Base-by-base conservation (phyloP, 176 grass and related monocot genomes). In the Zea luxurians region DNA sequence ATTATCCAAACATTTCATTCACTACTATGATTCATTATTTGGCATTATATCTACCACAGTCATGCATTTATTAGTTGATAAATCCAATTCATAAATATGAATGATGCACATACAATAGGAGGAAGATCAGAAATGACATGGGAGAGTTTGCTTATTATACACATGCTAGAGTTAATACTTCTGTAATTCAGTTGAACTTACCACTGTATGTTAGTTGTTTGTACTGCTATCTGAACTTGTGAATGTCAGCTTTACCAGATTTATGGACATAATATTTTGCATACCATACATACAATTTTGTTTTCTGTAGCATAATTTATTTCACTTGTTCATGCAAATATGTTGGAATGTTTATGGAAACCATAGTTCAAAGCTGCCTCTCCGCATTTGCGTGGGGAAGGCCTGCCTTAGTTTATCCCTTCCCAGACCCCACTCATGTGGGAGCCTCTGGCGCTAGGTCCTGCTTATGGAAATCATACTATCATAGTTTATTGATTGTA, bases 161-260 rank as follows among this genome's bases (percentile, higher is more conserved):
- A n/a, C 4, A 38, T 27, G 43, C 7, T 9, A 37, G 8, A 18
- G 6, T 10, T 13, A 5, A 7, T 52, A 13, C 47, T 48, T 77
- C 16, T 78, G 45, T 78, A 48, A 37, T 77, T 64, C 9, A 77
- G 44, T 18, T 64, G 5, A 50, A 47, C 47, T 78, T 9, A 49
- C 2, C 44, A 13, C 34, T 54, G 54, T 73, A 11, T 47, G 10
- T 62, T 48, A 47, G 41, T 77, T 6, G 42, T 35, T 61, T 62
- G 20, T 63, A 62, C 5, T 45, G 11, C 41, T 36, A 20, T 27
- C n/a, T 34, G 21, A 55, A 45, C 50, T 12, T 59, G n/a, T 69
- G 7, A 69, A 8, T 2, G 41, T 58, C 55, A 27, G 64, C 21
- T 80, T 9, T 70, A 61, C 9, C 34, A 80, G 40, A 80, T 69